Percentiles rank a stretch among this genome's conserved stretches.
Evolutionary conservation across 768 basidiomycete genomes (phyloP).

Genomic region (Lactarius evosmus): DNA sequence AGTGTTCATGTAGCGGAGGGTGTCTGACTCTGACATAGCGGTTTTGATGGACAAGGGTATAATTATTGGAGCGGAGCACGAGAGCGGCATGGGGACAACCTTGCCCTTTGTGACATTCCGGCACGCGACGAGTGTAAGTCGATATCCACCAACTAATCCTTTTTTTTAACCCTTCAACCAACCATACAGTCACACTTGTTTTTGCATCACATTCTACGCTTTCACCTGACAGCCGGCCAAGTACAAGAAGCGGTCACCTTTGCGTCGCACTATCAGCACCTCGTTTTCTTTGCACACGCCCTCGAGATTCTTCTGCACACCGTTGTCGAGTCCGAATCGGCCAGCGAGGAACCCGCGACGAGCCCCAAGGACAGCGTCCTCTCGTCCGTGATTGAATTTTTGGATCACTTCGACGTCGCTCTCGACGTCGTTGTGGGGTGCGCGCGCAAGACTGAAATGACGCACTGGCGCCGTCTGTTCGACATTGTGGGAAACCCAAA

Average conservation of each 20-base stretch:
- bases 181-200: conserved; percentile 80
- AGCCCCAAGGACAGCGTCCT: conserved; percentile 39
- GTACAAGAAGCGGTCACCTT: conserved; percentile 79
- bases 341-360: conserved; percentile 25
- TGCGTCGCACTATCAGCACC: conserved; percentile 79
- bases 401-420: conserved; percentile 90
- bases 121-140: conserved; percentile 80
- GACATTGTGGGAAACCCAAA: conserved; percentile 89
- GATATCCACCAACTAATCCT: not conserved
- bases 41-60: conserved; percentile 99
- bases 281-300: conserved; percentile 91
- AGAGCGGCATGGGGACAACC: conserved; percentile 68
- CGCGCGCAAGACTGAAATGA: conserved; percentile 93
- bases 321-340: conserved; percentile 82
- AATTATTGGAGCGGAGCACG: conserved; percentile 93
- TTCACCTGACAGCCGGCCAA: conserved; percentile 64
- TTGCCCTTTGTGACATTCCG: conserved; percentile 90
- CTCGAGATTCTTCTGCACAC: conserved; percentile 93
- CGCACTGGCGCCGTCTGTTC: conserved; percentile 86
- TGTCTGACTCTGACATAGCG: conserved; percentile 45
- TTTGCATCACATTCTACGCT: conserved; percentile 84
- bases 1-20: conserved; percentile 14
- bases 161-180: conserved; percentile 11
- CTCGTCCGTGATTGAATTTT: conserved; percentile 74
- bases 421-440: conserved; percentile 94